Conservation (phyloP, 768 basidiomycete species). For the Lactarius hengduanensis region DNA sequence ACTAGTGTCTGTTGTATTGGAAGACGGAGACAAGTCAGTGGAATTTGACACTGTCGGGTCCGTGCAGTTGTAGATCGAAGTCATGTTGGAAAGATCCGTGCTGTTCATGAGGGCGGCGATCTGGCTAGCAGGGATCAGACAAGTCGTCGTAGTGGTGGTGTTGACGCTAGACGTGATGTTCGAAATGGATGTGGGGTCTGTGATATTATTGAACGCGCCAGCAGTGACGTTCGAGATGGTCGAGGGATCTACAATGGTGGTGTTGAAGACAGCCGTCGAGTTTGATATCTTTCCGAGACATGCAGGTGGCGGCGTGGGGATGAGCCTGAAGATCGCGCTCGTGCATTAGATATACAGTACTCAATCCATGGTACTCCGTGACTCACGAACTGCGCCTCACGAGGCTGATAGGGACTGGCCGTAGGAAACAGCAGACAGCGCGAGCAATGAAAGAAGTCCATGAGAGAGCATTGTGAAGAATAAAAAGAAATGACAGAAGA, state of each 20-base stretch:
- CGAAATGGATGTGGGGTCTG: neutral
- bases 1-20: neutral
- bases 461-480: constrained; percentile 11
- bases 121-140: constrained; percentile 3
- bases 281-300: constrained; percentile 10
- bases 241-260: neutral
- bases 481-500: constrained; percentile 13
- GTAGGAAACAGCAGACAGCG: constrained; percentile 2
- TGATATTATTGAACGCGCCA: neutral
- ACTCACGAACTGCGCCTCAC: constrained; percentile 22
- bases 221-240: neutral
- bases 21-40: neutral
- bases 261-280: neutral
- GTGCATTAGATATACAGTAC: neutral
- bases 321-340: constrained; percentile 11
- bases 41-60: constrained; percentile 1
- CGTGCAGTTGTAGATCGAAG: constrained; percentile 11
- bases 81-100: constrained; percentile 7
- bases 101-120: constrained; percentile 1
- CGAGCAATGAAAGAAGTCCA: constrained; percentile 15
- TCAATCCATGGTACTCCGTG: neutral
- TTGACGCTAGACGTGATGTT: constrained; percentile 5
- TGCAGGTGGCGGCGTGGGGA: constrained; percentile 21
- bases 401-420: constrained; percentile 22
- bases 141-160: constrained; percentile 10